These are phyloP conservation scores for Tuber umbilicatum DNA, from an alignment of 495 filamentous ascomycete species.

Conservation along the genomic window DNA sequence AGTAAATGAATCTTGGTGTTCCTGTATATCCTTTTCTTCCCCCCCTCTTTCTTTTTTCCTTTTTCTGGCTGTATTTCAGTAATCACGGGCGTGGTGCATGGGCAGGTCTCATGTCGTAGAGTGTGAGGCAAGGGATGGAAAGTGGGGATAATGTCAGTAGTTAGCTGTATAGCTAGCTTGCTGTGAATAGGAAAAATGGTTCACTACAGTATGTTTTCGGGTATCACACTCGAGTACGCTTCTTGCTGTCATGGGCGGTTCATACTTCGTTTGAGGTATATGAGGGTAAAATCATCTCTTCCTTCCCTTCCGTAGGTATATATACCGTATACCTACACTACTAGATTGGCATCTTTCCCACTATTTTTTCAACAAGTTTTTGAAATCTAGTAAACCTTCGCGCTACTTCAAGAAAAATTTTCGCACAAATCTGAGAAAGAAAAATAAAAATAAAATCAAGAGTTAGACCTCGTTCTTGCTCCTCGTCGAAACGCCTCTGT, in stretches of 20 bases:
- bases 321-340: too few relatives aligned
- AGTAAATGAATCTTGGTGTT: constrained; percentile 29
- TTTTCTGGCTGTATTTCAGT: constrained; percentile 2
- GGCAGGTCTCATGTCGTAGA: neutral
- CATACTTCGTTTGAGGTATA: too few relatives aligned
- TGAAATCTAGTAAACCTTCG: too few relatives aligned
- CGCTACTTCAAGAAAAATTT: too few relatives aligned
- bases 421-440: too few relatives aligned
- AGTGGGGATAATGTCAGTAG: neutral
- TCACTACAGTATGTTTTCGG: neutral
- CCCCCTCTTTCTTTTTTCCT: constrained; percentile 10
- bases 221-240: too few relatives aligned
- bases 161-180: neutral
- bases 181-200: neutral
- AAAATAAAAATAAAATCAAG: too few relatives aligned
- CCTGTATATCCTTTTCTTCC: constrained; percentile 27
- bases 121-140: neutral
- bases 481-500: too few relatives aligned
- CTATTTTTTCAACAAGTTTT: too few relatives aligned
- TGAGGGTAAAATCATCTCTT: neutral
- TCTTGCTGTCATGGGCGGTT: too few relatives aligned
- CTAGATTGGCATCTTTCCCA: too few relatives aligned
- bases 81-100: neutral
- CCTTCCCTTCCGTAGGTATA: neutral
- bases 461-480: too few relatives aligned